Evolutionary conservation across 1,284 basidiomycete species (phyloP).

Genomic region (Tetrapyrgos nigripes): DNA sequence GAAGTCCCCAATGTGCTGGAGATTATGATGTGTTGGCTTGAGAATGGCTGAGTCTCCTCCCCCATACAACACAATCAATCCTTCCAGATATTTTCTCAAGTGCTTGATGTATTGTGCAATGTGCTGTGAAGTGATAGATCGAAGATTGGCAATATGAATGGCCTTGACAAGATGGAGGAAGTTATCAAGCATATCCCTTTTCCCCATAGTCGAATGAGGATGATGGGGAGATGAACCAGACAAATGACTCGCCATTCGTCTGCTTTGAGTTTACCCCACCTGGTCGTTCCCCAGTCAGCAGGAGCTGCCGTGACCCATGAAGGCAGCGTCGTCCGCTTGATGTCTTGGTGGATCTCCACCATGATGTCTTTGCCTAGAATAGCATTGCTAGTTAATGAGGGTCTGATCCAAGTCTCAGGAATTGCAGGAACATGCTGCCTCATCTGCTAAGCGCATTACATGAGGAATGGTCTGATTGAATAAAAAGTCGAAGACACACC

Average conservation of each 20-base stretch:
- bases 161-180: conserved; percentile 38
- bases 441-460: no score
- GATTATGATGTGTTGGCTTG: conserved; percentile 38
- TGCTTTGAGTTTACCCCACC: conserved; percentile 32
- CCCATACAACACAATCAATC: conserved; percentile 28
- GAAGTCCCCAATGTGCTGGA: conserved; percentile 45
- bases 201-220: conserved; percentile 37
- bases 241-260: conserved; percentile 38
- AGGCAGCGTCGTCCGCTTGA: conserved; percentile 29
- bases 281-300: conserved; percentile 29
- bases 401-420: no score
- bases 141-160: conserved; percentile 30
- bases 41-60: conserved; percentile 28
- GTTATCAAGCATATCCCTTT: conserved; percentile 30
- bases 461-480: no score
- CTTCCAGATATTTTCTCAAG: conserved; percentile 27
- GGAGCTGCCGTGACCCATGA: conserved; percentile 33
- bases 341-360: conserved; percentile 25
- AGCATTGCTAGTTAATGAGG: no score
- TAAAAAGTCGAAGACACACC: no score
- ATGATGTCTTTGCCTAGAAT: conserved; percentile 28
- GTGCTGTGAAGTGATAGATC: conserved; percentile 25
- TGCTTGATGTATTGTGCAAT: conserved; percentile 19
- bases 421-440: no score
- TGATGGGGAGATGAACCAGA: conserved; percentile 34